A percentile compares a stretch with the other conserved stretches of the same genome.
phyloP scores from a whole-genome alignment of 176 grass and related monocot genomes.

The Olyra latifolia region DNA sequence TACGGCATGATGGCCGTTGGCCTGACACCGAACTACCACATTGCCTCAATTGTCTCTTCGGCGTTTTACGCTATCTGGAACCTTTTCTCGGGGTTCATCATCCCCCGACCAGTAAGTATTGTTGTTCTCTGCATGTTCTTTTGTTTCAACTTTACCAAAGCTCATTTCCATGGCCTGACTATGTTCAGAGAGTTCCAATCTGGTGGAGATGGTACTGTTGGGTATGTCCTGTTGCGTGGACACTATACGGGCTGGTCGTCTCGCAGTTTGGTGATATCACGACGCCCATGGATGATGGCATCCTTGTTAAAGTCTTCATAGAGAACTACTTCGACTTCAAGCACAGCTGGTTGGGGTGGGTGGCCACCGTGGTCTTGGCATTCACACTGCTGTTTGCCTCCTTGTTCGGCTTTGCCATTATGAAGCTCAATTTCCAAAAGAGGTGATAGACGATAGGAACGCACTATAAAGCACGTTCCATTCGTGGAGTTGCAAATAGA shows the following conservation, averaged over 20 bases:
- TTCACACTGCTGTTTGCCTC: slow-evolving; percentile 61
- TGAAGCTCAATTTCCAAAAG: slow-evolving; percentile 88
- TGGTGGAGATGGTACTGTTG: slow-evolving; percentile 97
- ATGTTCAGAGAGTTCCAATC: slow-evolving; percentile 62
- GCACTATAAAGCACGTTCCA: neutral
- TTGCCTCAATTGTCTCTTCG: slow-evolving; percentile 61
- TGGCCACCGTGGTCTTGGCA: slow-evolving; percentile 45
- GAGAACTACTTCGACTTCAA: slow-evolving; percentile 70
- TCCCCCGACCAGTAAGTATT: slow-evolving; percentile 54
- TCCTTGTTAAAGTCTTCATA: slow-evolving; percentile 44
- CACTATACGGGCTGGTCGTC: slow-evolving; percentile 63
- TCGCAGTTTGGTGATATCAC: slow-evolving; percentile 78
- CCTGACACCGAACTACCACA: slow-evolving; percentile 77
- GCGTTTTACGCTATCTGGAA: slow-evolving; percentile 76
- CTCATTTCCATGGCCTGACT: slow-evolving; percentile 23
- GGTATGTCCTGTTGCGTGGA: slow-evolving; percentile 71
- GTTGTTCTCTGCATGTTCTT: neutral
- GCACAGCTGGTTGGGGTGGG: slow-evolving; percentile 62
- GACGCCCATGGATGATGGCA: slow-evolving; percentile 26
- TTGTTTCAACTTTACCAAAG: neutral
- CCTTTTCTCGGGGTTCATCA: slow-evolving; percentile 76
- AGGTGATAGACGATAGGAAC: slow-evolving; percentile 35
- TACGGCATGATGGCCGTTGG: slow-evolving; percentile 94
- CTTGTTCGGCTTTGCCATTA: slow-evolving; percentile 71
- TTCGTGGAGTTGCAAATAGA: neutral